Percentiles rank a stretch among this genome's conserved stretches.
phyloP scores from a whole-genome alignment of 2,329 filamentous ascomycete genomes.

The Fusarium concolor region DNA sequence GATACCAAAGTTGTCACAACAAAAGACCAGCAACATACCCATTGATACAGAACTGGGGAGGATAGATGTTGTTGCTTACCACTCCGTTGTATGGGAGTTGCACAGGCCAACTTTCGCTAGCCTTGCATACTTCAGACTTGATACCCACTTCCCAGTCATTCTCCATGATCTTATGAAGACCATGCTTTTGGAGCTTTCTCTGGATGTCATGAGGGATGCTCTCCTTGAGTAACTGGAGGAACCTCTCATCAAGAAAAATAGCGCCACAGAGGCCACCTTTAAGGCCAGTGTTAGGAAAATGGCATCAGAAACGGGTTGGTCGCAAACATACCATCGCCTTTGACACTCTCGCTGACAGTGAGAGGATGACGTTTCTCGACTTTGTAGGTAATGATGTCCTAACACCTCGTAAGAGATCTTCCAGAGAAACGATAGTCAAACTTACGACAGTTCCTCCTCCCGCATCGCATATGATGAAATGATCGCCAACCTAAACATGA shows the following conservation, averaged over 20 bases:
- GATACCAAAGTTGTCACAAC: too few relatives aligned
- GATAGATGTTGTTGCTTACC: background rate
- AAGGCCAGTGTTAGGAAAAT: background rate
- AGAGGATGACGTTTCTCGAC: constrained; percentile 45
- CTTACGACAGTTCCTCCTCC: constrained; percentile 54
- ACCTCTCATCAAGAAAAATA: constrained; percentile 56
- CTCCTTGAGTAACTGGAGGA: constrained; percentile 44
- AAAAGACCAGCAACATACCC: constrained; percentile 8
- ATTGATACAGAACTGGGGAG: constrained; percentile 11
- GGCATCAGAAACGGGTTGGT: background rate
- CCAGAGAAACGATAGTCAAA: background rate
- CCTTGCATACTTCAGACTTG: constrained; percentile 42
- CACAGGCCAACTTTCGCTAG: constrained; percentile 11
- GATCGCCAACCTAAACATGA: constrained; percentile 34
- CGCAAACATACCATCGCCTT: constrained; percentile 50
- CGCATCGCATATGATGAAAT: constrained; percentile 53
- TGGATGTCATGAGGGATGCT: constrained; percentile 37
- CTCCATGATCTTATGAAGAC: constrained; percentile 35
- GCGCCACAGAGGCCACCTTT: constrained; percentile 55
- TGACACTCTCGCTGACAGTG: constrained; percentile 52
- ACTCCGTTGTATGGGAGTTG: constrained; percentile 9
- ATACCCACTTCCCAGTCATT: constrained; percentile 48
- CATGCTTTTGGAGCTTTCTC: constrained; percentile 9
- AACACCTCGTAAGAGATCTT: background rate
- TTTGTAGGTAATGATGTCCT: constrained; percentile 57